phyloP scores from a whole-genome alignment of 345 rosid species.

The Murraya paniculata region DNA sequence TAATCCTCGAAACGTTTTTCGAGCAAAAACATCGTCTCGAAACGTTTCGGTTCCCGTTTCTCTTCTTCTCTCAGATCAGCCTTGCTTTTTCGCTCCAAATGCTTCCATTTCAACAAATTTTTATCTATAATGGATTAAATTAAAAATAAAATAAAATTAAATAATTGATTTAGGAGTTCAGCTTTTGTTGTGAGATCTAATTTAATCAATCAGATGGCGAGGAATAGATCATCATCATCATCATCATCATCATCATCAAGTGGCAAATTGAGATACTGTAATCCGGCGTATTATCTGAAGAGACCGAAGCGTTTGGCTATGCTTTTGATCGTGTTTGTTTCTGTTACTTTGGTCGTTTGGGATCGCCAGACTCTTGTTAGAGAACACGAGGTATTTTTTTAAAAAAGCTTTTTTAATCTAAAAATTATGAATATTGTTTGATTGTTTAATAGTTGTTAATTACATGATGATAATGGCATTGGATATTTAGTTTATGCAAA shows the following conservation, averaged over 20 bases:
- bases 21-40: background rate
- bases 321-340: slow-evolving; percentile 64
- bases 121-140: background rate
- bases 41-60: background rate
- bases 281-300: slow-evolving; percentile 71
- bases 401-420: background rate
- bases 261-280: slow-evolving; percentile 52
- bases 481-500: background rate
- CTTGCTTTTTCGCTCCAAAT: background rate
- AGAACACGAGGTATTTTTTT: slow-evolving; percentile 57
- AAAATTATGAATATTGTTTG: background rate
- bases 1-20: background rate
- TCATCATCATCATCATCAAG: slow-evolving; percentile 16
- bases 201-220: slow-evolving; percentile 31
- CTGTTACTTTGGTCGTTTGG: slow-evolving; percentile 62
- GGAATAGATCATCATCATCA: slow-evolving; percentile 47
- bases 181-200: slow-evolving; percentile 4
- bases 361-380: slow-evolving; percentile 81
- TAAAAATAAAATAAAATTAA: background rate
- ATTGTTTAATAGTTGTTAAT: background rate
- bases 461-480: background rate
- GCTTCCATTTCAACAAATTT: background rate
- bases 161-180: background rate
- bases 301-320: slow-evolving; percentile 72
- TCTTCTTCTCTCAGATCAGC: background rate